phyloP scores from a whole-genome alignment of 768 basidiomycete species.

The Hebeloma cylindrosporum region DNA sequence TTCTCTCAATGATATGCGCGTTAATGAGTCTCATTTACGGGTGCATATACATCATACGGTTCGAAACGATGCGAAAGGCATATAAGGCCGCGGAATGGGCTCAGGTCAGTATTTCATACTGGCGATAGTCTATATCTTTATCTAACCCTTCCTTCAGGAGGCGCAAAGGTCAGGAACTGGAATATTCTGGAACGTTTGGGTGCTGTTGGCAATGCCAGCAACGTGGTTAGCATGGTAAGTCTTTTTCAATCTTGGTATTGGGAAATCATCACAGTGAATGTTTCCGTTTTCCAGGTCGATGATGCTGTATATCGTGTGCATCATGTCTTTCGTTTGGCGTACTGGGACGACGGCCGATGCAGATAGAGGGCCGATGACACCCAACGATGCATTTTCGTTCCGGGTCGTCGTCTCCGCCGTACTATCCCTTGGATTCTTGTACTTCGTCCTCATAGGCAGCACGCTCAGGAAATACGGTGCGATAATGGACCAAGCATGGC shows the following conservation, averaged over 20 bases:
- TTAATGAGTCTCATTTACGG: constrained; percentile 60
- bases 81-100: constrained; percentile 63
- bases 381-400: constrained; percentile 30
- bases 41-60: constrained; percentile 60
- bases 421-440: constrained; percentile 49
- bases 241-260: background rate
- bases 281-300: constrained; percentile 44
- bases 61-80: constrained; percentile 61
- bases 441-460: constrained; percentile 16
- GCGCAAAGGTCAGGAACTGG: constrained; percentile 35
- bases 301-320: constrained; percentile 52
- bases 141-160: constrained; percentile 39
- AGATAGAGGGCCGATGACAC: constrained; percentile 20
- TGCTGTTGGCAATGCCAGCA: constrained; percentile 62
- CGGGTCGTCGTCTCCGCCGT: constrained; percentile 51
- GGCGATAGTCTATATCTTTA: background rate
- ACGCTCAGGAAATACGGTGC: constrained; percentile 25
- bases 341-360: constrained; percentile 41
- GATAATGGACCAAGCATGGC: constrained; percentile 25
- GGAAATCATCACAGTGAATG: background rate
- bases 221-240: constrained; percentile 60
- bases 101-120: constrained; percentile 30
- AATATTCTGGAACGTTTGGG: constrained; percentile 65
- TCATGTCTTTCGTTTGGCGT: constrained; percentile 66
- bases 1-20: constrained; percentile 57